Evolutionary conservation across 1,284 basidiomycete species (phyloP).

Genomic region (Peniophora sp.): DNA sequence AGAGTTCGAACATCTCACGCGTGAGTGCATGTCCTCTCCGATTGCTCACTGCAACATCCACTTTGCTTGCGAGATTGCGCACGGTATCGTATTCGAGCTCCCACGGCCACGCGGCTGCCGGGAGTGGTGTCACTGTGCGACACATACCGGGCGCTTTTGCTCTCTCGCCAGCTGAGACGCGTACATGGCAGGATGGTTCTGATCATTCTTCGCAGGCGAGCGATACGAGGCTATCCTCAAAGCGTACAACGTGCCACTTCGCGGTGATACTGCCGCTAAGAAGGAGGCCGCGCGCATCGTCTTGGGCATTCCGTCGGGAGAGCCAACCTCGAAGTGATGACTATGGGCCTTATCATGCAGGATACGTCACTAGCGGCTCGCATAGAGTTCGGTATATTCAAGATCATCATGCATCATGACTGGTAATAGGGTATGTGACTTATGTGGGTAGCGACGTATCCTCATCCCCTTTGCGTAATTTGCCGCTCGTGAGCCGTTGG

Average conservation of each 20-base stretch:
- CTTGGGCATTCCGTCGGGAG: conserved; percentile 22
- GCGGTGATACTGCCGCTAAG: conserved; percentile 28
- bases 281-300: conserved; percentile 28
- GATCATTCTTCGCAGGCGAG: conserved; percentile 21
- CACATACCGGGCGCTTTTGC: background rate
- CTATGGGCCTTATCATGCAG: too few species aligned
- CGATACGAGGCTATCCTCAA: conserved; percentile 29
- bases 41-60: background rate
- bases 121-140: too few species aligned
- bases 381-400: too few species aligned
- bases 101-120: background rate
- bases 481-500: conserved; percentile 42
- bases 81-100: too few species aligned
- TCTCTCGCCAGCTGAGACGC: background rate
- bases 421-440: too few species aligned
- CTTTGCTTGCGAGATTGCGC: background rate
- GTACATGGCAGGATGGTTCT: too few species aligned
- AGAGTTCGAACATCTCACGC: conserved; percentile 33
- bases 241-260: conserved; percentile 24
- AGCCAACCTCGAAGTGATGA: too few species aligned
- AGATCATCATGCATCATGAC: too few species aligned
- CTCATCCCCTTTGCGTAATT: conserved; percentile 44
- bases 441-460: too few species aligned
- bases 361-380: too few species aligned
- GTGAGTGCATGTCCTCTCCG: too few species aligned